Conservation (phyloP, 2,329 filamentous ascomycete species). For the Sarocladium strictum region DNA sequence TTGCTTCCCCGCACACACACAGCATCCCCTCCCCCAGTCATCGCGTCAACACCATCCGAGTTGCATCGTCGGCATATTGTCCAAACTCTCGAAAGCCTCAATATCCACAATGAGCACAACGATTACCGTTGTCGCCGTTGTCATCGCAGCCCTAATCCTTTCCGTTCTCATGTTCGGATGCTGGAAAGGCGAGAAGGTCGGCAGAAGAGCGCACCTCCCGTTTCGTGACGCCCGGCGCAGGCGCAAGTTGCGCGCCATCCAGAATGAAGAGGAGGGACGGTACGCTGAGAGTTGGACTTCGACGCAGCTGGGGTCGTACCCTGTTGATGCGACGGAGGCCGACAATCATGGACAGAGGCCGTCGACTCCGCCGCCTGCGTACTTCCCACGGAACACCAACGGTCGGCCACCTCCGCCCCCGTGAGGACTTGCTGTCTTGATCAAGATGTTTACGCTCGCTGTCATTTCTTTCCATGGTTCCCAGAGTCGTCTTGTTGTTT, state of each 20-base stretch:
- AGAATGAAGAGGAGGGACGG: not conserved
- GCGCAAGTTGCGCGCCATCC: not conserved
- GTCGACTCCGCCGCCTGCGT: not conserved
- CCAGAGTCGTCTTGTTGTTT: no score
- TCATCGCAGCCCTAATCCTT: not conserved
- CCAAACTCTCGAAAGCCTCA: not conserved
- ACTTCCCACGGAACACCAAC: not conserved
- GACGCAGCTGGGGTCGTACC: not conserved
- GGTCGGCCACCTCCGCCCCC: not conserved
- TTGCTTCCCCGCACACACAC: not conserved
- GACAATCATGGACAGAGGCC: not conserved
- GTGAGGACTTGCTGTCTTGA: not conserved
- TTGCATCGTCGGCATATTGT: no score
- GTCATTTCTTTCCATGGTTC: no score
- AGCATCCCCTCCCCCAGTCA: no score
- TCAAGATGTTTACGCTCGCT: not conserved
- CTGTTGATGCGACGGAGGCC: not conserved
- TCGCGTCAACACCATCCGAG: no score
- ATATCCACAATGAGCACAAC: not conserved
- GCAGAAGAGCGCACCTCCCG: not conserved
- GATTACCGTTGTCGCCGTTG: not conserved
- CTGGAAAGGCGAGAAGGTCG: constrained; percentile 7
- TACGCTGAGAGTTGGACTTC: constrained; percentile 3
- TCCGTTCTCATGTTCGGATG: not conserved
- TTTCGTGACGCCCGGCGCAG: not conserved